Conservation (phyloP, 1,139 yeast genomes). For the Yamadazyma dendronema region DNA sequence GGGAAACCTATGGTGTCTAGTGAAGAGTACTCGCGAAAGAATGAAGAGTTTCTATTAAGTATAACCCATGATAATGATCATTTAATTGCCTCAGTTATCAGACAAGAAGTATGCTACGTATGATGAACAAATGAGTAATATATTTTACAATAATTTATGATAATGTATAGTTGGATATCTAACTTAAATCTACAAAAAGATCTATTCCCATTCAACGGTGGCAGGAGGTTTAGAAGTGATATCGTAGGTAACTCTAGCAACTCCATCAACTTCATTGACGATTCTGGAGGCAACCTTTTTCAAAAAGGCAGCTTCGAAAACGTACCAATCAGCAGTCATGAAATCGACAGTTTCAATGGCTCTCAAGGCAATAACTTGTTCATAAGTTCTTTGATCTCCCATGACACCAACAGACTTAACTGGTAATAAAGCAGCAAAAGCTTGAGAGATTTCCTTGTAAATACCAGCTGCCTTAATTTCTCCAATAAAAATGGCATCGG, state of each 20-base stretch:
- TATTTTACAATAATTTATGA: not conserved
- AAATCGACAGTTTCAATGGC: slow-evolving; percentile 97
- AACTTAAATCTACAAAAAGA: not conserved
- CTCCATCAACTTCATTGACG: slow-evolving; percentile 98
- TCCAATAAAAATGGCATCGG: slow-evolving; percentile 92
- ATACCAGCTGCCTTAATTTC: slow-evolving; percentile 93
- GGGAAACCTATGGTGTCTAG: slow-evolving; percentile 42
- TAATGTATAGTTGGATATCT: not conserved
- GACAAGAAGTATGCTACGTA: slow-evolving; percentile 26
- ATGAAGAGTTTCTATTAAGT: slow-evolving; percentile 53
- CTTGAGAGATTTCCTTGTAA: slow-evolving; percentile 92
- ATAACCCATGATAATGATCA: slow-evolving; percentile 67
- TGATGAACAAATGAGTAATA: not conserved
- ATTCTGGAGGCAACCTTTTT: slow-evolving; percentile 94
- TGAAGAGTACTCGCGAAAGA: slow-evolving; percentile 22
- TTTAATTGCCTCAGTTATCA: slow-evolving; percentile 48
- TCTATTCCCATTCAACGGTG: slow-evolving; percentile 97
- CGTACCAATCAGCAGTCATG: slow-evolving; percentile 99
- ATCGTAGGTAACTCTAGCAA: slow-evolving; percentile 97
- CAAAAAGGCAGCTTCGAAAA: slow-evolving; percentile 88
- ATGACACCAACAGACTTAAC: slow-evolving; percentile 98
- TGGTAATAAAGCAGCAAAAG: slow-evolving; percentile 94
- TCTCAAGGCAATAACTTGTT: slow-evolving; percentile 97
- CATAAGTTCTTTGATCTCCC: slow-evolving; percentile 99
- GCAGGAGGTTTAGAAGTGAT: slow-evolving; percentile 99